Conservation (phyloP, 1,284 basidiomycete species). For the Paramarasmius palmivorus region DNA sequence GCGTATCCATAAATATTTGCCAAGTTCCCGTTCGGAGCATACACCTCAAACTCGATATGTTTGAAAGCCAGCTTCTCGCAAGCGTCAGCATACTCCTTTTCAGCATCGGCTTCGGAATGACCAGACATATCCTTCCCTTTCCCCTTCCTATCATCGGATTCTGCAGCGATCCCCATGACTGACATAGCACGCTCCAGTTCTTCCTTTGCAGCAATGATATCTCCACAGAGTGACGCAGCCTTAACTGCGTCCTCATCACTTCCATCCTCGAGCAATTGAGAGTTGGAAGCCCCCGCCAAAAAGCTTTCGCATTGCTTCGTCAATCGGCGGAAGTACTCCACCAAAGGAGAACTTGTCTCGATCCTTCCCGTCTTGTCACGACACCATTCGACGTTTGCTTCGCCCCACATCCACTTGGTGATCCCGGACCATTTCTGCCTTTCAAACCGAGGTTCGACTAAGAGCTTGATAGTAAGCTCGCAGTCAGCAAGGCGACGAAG, state of each 20-base stretch:
- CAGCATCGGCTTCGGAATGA: conserved; percentile 32
- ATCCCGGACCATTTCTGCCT: conserved; percentile 40
- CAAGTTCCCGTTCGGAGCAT: conserved; percentile 19
- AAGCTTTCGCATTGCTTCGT: conserved; percentile 52
- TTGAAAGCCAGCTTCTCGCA: conserved; percentile 51
- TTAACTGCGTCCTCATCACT: conserved; percentile 43
- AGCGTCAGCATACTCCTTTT: conserved; percentile 39
- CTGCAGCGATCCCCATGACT: conserved; percentile 29
- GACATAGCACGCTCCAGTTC: conserved; percentile 49
- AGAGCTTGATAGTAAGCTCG: conserved; percentile 46
- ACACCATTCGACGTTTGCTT: conserved; percentile 32
- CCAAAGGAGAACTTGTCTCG: conserved; percentile 40
- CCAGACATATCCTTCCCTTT: conserved; percentile 35
- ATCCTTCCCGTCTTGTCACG: conserved; percentile 24
- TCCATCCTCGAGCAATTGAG: conserved; percentile 28
- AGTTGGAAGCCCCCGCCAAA: conserved; percentile 41
- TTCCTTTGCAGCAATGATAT: conserved; percentile 49
- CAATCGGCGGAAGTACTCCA: conserved; percentile 53
- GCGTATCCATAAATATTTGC: conserved; percentile 36
- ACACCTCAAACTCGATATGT: conserved; percentile 36
- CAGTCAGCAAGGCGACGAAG: conserved; percentile 51
- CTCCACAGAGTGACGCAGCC: conserved; percentile 49
- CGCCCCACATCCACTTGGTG: conserved; percentile 49
- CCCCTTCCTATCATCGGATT: conserved; percentile 16
- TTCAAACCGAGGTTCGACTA: conserved; percentile 43